A percentile compares a stretch with the other conserved stretches of the same genome.
Conservation (phyloP, 2,329 filamentous ascomycete genomes). For the Aspergillus puulaauensis region DNA sequence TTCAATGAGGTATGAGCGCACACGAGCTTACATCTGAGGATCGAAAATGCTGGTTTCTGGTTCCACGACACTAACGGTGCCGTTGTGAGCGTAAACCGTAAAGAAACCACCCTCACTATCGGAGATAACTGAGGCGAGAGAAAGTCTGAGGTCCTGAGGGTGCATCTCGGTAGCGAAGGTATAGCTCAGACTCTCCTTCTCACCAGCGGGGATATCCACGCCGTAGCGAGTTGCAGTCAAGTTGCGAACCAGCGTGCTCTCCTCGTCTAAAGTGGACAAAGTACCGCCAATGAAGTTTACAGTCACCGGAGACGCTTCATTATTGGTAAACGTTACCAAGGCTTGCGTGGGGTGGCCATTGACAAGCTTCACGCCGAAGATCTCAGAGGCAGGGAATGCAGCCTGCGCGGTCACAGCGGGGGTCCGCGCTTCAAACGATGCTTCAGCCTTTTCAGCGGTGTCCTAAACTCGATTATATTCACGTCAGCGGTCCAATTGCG, state of each 20-base stretch:
- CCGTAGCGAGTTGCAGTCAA: conserved; percentile 75
- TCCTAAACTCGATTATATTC: conserved; percentile 35
- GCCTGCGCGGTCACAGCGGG: conserved; percentile 57
- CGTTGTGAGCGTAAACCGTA: conserved; percentile 77
- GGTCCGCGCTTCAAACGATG: conserved; percentile 62
- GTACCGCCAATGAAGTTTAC: conserved; percentile 75
- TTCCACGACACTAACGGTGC: conserved; percentile 83
- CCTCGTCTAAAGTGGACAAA: conserved; percentile 61
- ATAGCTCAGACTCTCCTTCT: conserved; percentile 75
- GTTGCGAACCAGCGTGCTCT: conserved; percentile 72
- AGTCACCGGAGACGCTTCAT: conserved; percentile 72
- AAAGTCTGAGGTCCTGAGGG: conserved; percentile 81
- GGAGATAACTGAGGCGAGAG: conserved; percentile 72
- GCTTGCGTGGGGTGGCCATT: conserved; percentile 86
- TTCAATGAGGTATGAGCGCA: not conserved
- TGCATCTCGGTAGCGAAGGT: conserved; percentile 88
- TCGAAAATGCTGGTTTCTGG: conserved; percentile 89
- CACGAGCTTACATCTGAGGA: conserved; percentile 74
- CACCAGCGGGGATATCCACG: conserved; percentile 70
- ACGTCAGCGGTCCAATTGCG: conserved; percentile 25
- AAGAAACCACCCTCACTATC: conserved; percentile 67
- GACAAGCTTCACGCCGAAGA: conserved; percentile 93
- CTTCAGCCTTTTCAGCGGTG: conserved; percentile 64
- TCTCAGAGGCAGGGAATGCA: conserved; percentile 67
- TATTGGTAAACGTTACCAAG: conserved; percentile 78